A percentile compares a stretch with the other conserved stretches of the same genome.
phyloP scores from a whole-genome alignment of 495 filamentous ascomycete species.

The Xylaria acuta region DNA sequence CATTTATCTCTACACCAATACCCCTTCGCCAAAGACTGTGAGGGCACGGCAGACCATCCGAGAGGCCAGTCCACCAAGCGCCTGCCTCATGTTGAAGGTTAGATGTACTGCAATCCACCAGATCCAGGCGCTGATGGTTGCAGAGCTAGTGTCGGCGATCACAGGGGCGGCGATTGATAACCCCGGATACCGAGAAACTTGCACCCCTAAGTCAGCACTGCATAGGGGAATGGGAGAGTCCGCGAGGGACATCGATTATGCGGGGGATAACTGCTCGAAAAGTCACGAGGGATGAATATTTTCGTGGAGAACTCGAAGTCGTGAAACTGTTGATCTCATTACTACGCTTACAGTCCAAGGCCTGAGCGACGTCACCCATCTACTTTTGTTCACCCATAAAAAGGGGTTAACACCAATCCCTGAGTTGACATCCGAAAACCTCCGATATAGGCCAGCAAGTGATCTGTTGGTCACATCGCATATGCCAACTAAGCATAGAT shows the following conservation, averaged over 20 bases:
- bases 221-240: neutral
- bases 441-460: conserved; percentile 2
- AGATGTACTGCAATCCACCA: neutral
- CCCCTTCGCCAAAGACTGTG: neutral
- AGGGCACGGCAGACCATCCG: neutral
- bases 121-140: neutral
- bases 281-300: neutral
- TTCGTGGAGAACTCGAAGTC: neutral
- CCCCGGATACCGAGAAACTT: neutral
- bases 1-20: neutral
- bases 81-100: neutral
- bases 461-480: neutral
- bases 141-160: neutral
- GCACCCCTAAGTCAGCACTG: neutral
- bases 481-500: neutral
- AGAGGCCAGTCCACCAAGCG: neutral
- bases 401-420: neutral
- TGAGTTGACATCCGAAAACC: neutral
- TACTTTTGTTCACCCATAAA: neutral
- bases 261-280: neutral
- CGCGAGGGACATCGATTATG: neutral
- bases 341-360: neutral
- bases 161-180: neutral
- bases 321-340: neutral
- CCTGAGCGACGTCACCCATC: neutral